Evolutionary conservation across 371 early-diverging fungal genomes (phyloP).

Genomic region (Syncephalastrum racemosum): DNA sequence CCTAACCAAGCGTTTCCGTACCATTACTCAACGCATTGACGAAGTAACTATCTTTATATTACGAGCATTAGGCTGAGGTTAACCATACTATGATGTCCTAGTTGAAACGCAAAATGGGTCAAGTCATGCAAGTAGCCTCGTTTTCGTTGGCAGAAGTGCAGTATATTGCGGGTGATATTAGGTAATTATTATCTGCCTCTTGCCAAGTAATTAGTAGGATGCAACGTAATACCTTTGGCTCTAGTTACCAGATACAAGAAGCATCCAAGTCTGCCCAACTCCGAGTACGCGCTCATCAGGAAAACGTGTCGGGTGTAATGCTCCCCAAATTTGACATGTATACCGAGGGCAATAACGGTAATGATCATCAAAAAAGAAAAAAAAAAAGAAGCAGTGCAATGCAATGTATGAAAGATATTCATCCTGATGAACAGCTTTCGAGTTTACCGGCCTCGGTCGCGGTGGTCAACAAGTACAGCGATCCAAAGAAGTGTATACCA

Average conservation of each 20-base stretch:
- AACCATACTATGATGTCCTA: conserved; percentile 3
- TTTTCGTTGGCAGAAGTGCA: conserved; percentile 98
- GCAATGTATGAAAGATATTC: conserved; percentile 3
- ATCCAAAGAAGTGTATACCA: conserved; percentile 93
- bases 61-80: not conserved
- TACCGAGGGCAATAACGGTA: conserved; percentile 85
- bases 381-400: conserved; percentile 10
- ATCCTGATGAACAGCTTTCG: conserved; percentile 65
- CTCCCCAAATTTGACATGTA: conserved; percentile 91
- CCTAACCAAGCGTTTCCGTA: conserved; percentile 92
- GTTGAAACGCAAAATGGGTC: conserved; percentile 74
- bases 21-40: conserved; percentile 93
- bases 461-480: conserved; percentile 97
- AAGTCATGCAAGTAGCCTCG: conserved; percentile 96
- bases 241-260: conserved; percentile 93
- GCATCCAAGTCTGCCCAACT: conserved; percentile 89
- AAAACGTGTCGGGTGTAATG: conserved; percentile 97
- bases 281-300: conserved; percentile 87
- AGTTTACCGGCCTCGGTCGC: conserved; percentile 95
- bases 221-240: not conserved
- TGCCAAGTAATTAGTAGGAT: not conserved
- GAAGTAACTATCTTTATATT: conserved; percentile 55
- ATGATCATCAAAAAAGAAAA: too few relatives aligned
- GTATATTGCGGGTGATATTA: conserved; percentile 97
- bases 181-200: conserved; percentile 36